Base-by-base conservation (phyloP, 2,329 filamentous ascomycete species). In the Aphanoascus verrucosus region DNA sequence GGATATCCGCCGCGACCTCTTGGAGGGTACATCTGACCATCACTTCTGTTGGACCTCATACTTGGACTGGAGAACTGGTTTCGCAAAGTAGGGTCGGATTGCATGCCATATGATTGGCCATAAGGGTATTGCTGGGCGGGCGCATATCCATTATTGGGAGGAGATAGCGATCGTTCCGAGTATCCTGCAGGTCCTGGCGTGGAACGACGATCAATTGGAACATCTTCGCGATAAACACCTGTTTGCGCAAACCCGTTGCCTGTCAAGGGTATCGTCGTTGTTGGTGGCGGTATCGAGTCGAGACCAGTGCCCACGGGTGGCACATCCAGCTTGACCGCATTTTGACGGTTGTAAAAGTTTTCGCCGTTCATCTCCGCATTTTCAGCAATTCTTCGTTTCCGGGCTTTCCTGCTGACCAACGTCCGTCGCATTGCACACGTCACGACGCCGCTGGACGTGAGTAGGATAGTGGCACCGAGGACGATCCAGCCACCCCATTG, bases 331-430 rank as follows among this genome's bases (percentile, higher is more conserved):
- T 73, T 65, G 58, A 55, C 62, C 57, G 68, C 68, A 60, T 69
- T 66, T 61, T 78, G 71, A 55, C 84, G 78, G 63, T 84, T 85
- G 70, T 94, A 96, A 67, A 85, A 96, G 65, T 90, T 93, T 63
- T 93, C 83, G 28, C 91, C 91, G 66, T 87, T 97, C 90, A 97
- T 97, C 67, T 97, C 90, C 6, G 90, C 88, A 66, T 97, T 95
- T 68, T 94, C 86, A 1, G 83, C 88, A 65, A 97, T 94, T 44
- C 88, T 82, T 74, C 84, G 88, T 77, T 93, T 90, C 57, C 90
- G 81, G n/a, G 90, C 87, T 73, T 96, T 96, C 62, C 91, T 82
- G 68, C 87, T 87, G 57, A 96, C 87, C 54, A 97, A 75, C 1
- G 90, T 94, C 56, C 91, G 83, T 59, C 93, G 85, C 89, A 97